A percentile compares a stretch with the other conserved stretches of the same genome.
phyloP scores from a whole-genome alignment of 75 land plant species.

The Cryptomeria japonica region DNA sequence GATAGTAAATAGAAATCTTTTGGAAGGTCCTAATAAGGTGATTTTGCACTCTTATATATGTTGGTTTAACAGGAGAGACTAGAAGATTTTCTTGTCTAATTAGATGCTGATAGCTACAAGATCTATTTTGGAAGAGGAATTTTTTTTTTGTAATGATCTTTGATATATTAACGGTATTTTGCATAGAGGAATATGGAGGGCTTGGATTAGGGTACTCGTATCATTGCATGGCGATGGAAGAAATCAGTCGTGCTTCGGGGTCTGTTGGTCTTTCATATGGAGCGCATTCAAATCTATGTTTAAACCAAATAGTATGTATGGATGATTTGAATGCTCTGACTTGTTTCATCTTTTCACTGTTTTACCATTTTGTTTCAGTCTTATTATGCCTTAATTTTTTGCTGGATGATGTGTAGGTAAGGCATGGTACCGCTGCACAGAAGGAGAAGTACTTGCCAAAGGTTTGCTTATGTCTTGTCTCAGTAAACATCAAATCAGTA shows the following conservation, averaged over 20 bases:
- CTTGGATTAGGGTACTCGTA: conserved; percentile 96
- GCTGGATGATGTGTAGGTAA: conserved; percentile 58
- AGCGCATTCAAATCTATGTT: conserved; percentile 97
- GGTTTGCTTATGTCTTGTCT: conserved; percentile 36
- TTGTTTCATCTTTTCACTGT: conserved; percentile 4
- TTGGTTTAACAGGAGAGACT: background rate
- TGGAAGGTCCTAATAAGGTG: background rate
- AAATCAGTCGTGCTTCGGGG: conserved; percentile 98
- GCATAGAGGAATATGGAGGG: conserved; percentile 94
- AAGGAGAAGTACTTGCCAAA: conserved; percentile 94
- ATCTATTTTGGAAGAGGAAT: background rate
- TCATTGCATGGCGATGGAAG: conserved; percentile 99
- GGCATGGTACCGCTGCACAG: conserved; percentile 81
- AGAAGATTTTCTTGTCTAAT: background rate
- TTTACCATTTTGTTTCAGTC: background rate
- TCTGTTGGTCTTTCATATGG: conserved; percentile 98
- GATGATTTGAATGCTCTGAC: background rate
- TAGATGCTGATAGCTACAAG: background rate
- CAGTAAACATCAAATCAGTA: background rate
- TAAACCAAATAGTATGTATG: conserved; percentile 85
- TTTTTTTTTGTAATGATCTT: background rate
- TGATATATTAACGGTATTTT: background rate
- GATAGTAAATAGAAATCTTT: background rate
- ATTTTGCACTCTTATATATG: background rate
- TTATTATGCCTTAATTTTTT: background rate